These are phyloP conservation scores for Trifolium pratense DNA, from an alignment of 306 rosid genomes.

Conservation along the genomic window DNA sequence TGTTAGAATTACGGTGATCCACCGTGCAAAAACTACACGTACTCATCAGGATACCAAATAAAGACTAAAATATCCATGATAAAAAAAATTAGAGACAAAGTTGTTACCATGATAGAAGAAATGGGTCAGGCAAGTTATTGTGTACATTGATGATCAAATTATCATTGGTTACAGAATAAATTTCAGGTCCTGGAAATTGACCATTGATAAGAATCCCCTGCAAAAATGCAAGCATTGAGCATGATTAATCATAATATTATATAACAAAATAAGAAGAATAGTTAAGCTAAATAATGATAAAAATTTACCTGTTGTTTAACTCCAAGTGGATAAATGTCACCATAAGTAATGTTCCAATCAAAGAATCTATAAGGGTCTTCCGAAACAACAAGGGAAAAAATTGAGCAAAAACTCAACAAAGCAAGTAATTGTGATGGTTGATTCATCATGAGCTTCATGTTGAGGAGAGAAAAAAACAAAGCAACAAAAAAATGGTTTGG, in stretches of 20 bases:
- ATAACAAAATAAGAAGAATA: background rate
- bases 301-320: constrained; percentile 62
- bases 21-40: too few relatives aligned
- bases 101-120: constrained; percentile 78
- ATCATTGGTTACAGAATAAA: constrained; percentile 81
- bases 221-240: constrained; percentile 4
- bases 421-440: background rate
- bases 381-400: constrained; percentile 34
- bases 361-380: constrained; percentile 80
- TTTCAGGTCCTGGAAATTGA: constrained; percentile 85
- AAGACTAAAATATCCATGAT: too few relatives aligned
- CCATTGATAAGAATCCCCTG: constrained; percentile 93
- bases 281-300: background rate
- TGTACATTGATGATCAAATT: constrained; percentile 78
- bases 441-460: constrained; percentile 31
- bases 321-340: constrained; percentile 78
- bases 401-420: constrained; percentile 31
- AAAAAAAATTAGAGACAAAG: background rate
- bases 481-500: background rate
- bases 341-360: constrained; percentile 78
- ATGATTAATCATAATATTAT: too few relatives aligned
- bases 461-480: background rate
- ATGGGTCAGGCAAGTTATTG: constrained; percentile 78
- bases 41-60: too few relatives aligned
- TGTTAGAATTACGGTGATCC: too few relatives aligned